Base-by-base conservation (phyloP, 2,329 filamentous ascomycete species). In the Stagonosporopsis vannaccii region DNA sequence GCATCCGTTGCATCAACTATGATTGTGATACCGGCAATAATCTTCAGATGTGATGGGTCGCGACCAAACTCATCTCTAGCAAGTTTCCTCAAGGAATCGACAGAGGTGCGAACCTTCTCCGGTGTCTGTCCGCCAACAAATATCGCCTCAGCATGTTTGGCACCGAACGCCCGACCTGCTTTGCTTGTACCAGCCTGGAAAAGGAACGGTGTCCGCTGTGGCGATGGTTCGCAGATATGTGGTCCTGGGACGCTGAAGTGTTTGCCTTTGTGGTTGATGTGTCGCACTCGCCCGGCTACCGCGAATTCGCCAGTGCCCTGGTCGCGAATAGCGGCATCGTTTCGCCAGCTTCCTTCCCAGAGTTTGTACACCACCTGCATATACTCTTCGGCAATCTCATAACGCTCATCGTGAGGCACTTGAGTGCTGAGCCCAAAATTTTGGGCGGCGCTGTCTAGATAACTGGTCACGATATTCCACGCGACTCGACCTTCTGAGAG, bases 121-220 rank as follows among this genome's bases (percentile, higher is more conserved):
- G 53, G 59, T 3, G 41, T 58, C 6, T 58, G 46, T 3, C 22
- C 23, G 8, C 22, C 86, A 1, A 89, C 82, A 63, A 90, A 90
- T 51, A 90, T 86, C 3, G 82, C 87, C 65, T 90, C 88, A 1
- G 87, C 88, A 68, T 90, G 86, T 61, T 87, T 84, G 0, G 86
- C 85, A 0, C 85, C 87, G 64, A 90, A 90, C 0, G 76, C 75
- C 68, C 86, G 87, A 4, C 87, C 87, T 0, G 86, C 81, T 40
- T 81, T 82, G 0, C 84, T 87, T 0, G 87, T 88, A 0, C 88
- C 87, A 0, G 88, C 88, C 70, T 90, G 88, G 6, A 90, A 79
- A 2, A 90, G 80, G 1, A 90, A 78, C 0, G 88, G 88, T 0
- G 87, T 89, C 4, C 88, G 77, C 63, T 90, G 88, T 0, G 86